Base-by-base conservation (phyloP, 2,329 filamentous ascomycete genomes). In the Exophiala aquamarina region DNA sequence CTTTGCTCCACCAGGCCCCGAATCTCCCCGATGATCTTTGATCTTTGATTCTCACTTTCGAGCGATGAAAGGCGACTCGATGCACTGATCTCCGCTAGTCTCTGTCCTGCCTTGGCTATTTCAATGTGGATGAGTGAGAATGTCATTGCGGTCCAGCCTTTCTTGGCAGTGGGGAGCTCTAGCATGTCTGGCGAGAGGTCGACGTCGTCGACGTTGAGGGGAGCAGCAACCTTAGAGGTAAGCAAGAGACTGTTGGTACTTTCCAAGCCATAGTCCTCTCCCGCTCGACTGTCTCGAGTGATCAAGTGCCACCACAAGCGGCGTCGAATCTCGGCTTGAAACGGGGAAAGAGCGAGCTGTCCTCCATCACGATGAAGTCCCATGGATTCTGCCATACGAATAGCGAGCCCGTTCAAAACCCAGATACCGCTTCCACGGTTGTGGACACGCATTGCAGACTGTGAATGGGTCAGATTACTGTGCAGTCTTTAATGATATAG, bases 91-190 rank as follows among this genome's bases (percentile, higher is more conserved):
- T 29, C 28, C 18, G 74, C 34, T 69, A 71, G 34, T 70, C 71
- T 42, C 66, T 67, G 18, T 70, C 74, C 69, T 2, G 71, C 72
- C 49, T 70, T 71, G 1, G 72, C 68, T 1, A 78, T 70, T 39
- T 81, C 74, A 52, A 75, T 76, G 4, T 72, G 70, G n/a, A 80
- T 71, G 2, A 83, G 60, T 9, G 69, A 70, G 46, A 81, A 74
- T 0, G 78, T 76, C 73, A 82, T 81, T 21, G 78, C 73, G 0
- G 81, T 83, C 61, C 78, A 82, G 13, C 75, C 75, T 2, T 62
- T 55, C 2, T 75, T 8, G 9, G 21, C 14, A 9, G 15, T 13
- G 11, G 48, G 48, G 8, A 46, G 39, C 9, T 40, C 39, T 37
- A 29, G 32, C 47, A 44, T 47, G 15, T 31, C 40, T 14, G 42